phyloP scores from a whole-genome alignment of 2,329 filamentous ascomycete species.

The Pseudocercospora macadamiae region DNA sequence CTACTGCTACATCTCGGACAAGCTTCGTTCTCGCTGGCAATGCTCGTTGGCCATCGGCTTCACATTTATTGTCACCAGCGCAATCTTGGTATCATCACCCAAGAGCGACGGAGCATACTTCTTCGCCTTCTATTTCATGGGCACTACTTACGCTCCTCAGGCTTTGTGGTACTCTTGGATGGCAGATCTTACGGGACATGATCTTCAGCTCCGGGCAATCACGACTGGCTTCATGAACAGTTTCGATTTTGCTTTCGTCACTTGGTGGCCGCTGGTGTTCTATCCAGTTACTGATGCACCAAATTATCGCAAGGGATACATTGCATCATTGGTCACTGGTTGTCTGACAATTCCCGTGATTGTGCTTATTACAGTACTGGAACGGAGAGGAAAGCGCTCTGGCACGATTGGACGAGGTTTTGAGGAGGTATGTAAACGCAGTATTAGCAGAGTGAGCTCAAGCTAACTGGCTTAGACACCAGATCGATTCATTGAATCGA shows the following conservation, averaged over 20 bases:
- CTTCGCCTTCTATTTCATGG: conserved; percentile 50
- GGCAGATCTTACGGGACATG: conserved; percentile 47
- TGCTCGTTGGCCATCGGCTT: conserved; percentile 48
- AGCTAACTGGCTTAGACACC: not conserved
- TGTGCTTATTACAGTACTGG: conserved; percentile 14
- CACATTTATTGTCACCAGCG: conserved; percentile 47
- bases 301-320: conserved; percentile 28
- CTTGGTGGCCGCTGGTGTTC: conserved; percentile 26
- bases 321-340: conserved; percentile 25
- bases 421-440: not conserved
- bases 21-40: conserved; percentile 49
- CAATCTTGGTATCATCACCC: conserved; percentile 43
- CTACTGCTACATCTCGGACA: conserved; percentile 49
- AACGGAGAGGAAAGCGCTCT: conserved; percentile 12
- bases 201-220: conserved; percentile 48
- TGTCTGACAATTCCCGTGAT: conserved; percentile 24
- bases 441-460: not conserved
- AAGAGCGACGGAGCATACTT: conserved; percentile 43
- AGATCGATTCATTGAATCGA: not conserved
- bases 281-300: conserved; percentile 30
- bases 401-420: conserved; percentile 13
- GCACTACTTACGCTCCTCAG: conserved; percentile 51
- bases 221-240: conserved; percentile 40
- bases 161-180: conserved; percentile 54
- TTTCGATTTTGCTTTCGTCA: conserved; percentile 26